Evolutionary conservation across 805 yeast species (phyloP).

Genomic region (Monosporozyma solicola): DNA sequence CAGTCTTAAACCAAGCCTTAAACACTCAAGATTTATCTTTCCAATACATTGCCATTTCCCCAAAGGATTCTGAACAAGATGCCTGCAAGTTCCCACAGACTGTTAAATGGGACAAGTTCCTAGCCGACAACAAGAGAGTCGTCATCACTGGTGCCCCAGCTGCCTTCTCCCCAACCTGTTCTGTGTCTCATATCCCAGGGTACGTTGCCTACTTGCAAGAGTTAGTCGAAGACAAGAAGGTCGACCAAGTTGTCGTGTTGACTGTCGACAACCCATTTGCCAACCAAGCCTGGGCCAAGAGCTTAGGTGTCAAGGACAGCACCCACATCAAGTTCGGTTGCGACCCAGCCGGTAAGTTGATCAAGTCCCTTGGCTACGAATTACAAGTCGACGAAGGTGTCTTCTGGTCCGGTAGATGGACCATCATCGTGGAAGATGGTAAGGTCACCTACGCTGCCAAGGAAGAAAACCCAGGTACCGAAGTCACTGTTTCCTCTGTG

Average conservation of each 20-base stretch:
- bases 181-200: constrained; percentile 64
- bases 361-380: constrained; percentile 50
- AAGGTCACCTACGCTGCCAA: constrained; percentile 39
- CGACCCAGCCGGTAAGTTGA: constrained; percentile 56
- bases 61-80: constrained; percentile 20
- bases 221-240: constrained; percentile 46
- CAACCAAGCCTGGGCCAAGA: constrained; percentile 54
- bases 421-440: constrained; percentile 57
- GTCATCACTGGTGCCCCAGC: constrained; percentile 76
- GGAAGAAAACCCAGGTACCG: constrained; percentile 30
- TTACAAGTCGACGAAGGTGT: constrained; percentile 47
- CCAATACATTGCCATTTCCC: constrained; percentile 25
- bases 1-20: constrained; percentile 19
- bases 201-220: constrained; percentile 42
- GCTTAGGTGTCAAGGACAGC: constrained; percentile 28
- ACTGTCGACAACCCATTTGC: constrained; percentile 70
- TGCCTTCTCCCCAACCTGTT: constrained; percentile 80
- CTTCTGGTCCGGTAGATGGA: constrained; percentile 60
- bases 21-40: constrained; percentile 20
- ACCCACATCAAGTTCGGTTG: constrained; percentile 48
- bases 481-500: constrained; percentile 32
- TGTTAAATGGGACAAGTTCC: constrained; percentile 20
- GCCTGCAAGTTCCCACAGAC: constrained; percentile 25
- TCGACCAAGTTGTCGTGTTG: constrained; percentile 53
- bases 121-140: constrained; percentile 39